Percentiles rank a stretch among this genome's conserved stretches.
These are phyloP conservation scores for Chaetomiaceae sp. DNA, from an alignment of 2,329 filamentous ascomycete species.

Conservation along the genomic window DNA sequence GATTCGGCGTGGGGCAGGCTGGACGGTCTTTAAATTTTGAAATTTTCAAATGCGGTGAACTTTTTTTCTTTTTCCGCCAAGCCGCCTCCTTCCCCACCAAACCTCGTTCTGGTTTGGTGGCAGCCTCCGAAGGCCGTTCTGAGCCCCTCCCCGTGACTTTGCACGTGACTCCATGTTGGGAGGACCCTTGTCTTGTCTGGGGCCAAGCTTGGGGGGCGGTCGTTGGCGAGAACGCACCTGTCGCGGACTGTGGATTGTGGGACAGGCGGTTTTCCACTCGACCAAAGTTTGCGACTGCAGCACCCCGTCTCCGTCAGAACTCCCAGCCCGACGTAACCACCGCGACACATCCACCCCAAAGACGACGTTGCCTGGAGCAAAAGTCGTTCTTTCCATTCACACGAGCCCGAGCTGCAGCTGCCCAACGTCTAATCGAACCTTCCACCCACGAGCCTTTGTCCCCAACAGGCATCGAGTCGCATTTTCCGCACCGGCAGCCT, in stretches of 20 bases:
- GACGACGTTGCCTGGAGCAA: constrained; percentile 29
- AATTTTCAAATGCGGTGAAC: constrained; percentile 26
- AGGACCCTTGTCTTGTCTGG: not conserved
- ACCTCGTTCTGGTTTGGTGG: constrained; percentile 13
- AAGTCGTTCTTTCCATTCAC: constrained; percentile 24
- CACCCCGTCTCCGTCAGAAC: not conserved
- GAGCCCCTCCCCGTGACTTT: constrained; percentile 14
- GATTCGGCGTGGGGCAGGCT: constrained; percentile 26
- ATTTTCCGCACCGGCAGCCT: constrained; percentile 5
- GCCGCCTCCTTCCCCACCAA: constrained; percentile 21
- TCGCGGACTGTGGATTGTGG: constrained; percentile 18
- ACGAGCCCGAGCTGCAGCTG: constrained; percentile 9
- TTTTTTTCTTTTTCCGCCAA: constrained; percentile 24
- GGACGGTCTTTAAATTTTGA: constrained; percentile 25
- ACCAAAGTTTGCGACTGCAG: constrained; percentile 18
- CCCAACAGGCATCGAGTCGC: constrained; percentile 1
- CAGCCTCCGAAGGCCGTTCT: constrained; percentile 16
- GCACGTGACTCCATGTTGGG: constrained; percentile 16
- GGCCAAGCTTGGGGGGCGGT: constrained; percentile 7
- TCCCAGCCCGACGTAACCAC: too few species aligned
- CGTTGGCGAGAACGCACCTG: constrained; percentile 10
- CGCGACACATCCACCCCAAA: not conserved
- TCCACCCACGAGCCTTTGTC: not conserved
- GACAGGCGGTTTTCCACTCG: constrained; percentile 18
- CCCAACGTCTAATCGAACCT: constrained; percentile 13